Percentiles rank a stretch among this genome's conserved stretches.
Conservation (phyloP, 257 asterid genomes). For the Salvia miltiorrhiza region DNA sequence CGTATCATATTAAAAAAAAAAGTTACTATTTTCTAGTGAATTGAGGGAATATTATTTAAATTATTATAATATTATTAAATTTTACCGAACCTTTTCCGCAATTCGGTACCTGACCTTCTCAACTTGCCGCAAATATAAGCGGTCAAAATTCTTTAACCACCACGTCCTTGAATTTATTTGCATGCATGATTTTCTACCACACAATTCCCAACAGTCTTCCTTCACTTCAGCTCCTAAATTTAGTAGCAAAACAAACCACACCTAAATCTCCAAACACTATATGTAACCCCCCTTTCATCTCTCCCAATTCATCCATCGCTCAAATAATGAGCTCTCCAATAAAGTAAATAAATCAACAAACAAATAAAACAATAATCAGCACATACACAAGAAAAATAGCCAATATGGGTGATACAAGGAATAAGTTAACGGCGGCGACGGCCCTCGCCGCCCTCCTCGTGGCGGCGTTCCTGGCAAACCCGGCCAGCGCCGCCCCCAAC, state of each 20-base stretch:
- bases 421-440: conserved; percentile 36
- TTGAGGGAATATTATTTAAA: too few species aligned
- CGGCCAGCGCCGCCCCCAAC: background rate
- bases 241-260: background rate
- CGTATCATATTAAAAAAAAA: too few species aligned
- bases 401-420: conserved; percentile 27
- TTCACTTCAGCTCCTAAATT: too few species aligned
- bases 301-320: background rate
- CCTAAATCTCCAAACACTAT: background rate
- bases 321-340: background rate
- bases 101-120: too few species aligned
- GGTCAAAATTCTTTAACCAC: too few species aligned
- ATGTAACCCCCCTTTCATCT: background rate
- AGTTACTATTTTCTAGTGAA: too few species aligned
- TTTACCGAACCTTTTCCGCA: too few species aligned
- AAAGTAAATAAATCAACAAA: background rate
- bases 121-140: too few species aligned
- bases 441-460: conserved; percentile 49
- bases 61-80: too few species aligned
- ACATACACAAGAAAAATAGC: conserved; percentile 3
- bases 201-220: too few species aligned
- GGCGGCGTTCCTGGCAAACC: conserved; percentile 56
- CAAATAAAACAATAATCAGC: background rate
- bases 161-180: background rate
- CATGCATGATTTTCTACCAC: background rate